Conservation (phyloP, 257 asterid species). For the Solanum pinnatisectum region DNA sequence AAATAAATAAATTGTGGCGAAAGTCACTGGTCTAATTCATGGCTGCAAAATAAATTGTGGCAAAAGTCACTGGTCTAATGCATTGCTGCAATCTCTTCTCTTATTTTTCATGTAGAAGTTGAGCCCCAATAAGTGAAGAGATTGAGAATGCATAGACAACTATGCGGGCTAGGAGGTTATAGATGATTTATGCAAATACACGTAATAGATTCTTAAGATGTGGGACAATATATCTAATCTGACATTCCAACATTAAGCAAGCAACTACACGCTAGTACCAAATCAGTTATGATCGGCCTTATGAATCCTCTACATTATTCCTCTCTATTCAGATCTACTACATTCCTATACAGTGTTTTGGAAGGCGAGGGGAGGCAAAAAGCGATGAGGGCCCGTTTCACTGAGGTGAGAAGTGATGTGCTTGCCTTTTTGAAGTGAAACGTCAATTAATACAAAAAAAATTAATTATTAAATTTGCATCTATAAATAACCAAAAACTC, state of each 20-base stretch:
- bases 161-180: background rate
- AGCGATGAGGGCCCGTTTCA: background rate
- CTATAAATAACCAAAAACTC: background rate
- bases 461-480: background rate
- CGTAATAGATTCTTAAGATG: background rate
- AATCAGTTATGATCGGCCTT: background rate
- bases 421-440: background rate
- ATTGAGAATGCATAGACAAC: background rate
- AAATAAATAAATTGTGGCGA: background rate
- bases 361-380: background rate
- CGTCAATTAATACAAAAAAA: background rate
- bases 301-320: background rate
- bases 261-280: background rate
- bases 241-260: background rate
- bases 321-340: background rate
- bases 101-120: background rate
- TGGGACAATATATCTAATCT: background rate
- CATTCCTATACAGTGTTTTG: background rate
- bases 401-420: background rate
- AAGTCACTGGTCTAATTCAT: background rate
- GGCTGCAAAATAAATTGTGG: background rate
- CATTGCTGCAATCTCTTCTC: background rate
- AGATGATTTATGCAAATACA: background rate
- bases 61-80: background rate
- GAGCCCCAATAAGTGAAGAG: background rate